Percentiles rank a stretch among this genome's conserved stretches.
phyloP scores from a whole-genome alignment of 2,329 filamentous ascomycete genomes.

The Ascosphaera pollenicola region DNA sequence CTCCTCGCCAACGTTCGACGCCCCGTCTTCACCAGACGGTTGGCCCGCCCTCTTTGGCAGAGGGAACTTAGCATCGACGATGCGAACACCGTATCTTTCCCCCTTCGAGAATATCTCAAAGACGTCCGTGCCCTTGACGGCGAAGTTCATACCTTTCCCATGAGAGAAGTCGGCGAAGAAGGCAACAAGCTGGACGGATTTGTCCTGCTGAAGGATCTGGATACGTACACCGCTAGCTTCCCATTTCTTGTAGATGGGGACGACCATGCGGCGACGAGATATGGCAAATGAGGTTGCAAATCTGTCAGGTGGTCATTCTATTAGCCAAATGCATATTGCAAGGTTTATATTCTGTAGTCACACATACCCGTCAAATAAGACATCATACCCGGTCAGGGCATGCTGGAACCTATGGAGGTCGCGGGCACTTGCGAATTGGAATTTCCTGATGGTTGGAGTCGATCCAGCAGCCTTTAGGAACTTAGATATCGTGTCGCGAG shows the following conservation, averaged over 20 bases:
- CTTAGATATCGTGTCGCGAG: conserved; percentile 40
- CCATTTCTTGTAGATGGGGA: conserved; percentile 88
- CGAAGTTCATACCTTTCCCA: conserved; percentile 73
- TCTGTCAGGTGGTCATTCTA: conserved; percentile 11
- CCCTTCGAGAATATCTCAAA: conserved; percentile 48
- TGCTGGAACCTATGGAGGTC: conserved; percentile 61
- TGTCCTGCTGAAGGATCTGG: conserved; percentile 58
- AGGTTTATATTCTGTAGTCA: conserved; percentile 9
- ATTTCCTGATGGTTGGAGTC: conserved; percentile 46
- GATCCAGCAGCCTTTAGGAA: conserved; percentile 35
- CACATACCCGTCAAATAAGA: conserved; percentile 42
- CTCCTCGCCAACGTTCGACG: conserved; percentile 21
- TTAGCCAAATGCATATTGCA: neutral
- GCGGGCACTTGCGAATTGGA: conserved; percentile 39
- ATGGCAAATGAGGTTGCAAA: conserved; percentile 58
- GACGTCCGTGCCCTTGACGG: conserved; percentile 61
- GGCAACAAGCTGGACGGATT: conserved; percentile 52
- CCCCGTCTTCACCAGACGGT: conserved; percentile 21
- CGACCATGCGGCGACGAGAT: conserved; percentile 65
- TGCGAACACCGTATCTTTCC: conserved; percentile 49
- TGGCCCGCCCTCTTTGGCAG: conserved; percentile 32
- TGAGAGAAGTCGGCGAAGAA: conserved; percentile 81
- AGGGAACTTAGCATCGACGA: conserved; percentile 81
- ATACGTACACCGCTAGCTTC: conserved; percentile 60
- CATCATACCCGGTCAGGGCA: conserved; percentile 58